Evolutionary conservation across 257 asterid species (phyloP), one percentile per base, ranked within the genome.

Genomic region (Penstemon barbatus): DNA sequence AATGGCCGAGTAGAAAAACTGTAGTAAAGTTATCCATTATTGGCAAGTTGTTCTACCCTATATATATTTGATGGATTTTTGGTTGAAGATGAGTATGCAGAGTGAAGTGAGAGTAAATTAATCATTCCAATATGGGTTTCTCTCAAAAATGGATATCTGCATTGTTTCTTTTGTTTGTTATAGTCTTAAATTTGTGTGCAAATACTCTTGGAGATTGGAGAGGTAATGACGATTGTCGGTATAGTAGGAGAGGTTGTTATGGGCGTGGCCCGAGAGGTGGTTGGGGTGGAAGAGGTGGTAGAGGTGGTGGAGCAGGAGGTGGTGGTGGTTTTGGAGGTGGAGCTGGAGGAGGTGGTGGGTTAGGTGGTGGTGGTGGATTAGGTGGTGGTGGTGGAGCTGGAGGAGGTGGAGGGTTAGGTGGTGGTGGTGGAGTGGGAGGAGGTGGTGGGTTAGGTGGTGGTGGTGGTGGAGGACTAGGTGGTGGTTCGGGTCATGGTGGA

Each of bases 191-290:
- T 66, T 64, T 75, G 75, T 71, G 79, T 65, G 72, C 60, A n/a
- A 36, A 10, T 6, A 72, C 50, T 33, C 9, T 65, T 18, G 86
- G 74, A 7, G 85, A 81, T 3, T 81, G 78, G 79, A 72, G 83
- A 59, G 81, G 80, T 57, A 68, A 44, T 12, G 70, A 78, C 56
- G 81, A 75, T 19, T 81, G 86, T 13, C 66, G 86, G 37, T 81
- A 41, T 49, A 81, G 83, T 15, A 70, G 86, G 15, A 64, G 83
- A 8, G 85, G 85, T 2, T 81, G 85, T 69, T 74, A 66, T 4
- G 80, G 83, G 6, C 71, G 83, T 39, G 80, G 82, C 4, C 15
- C 68, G 0, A 43, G 82, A 1, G 76, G 83, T 0, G 73, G 80
- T n/a, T 74, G 49, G 44, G 83, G 83, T 39, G 79, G 81, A 7